Percentiles rank a stretch among this genome's conserved stretches.
Evolutionary conservation across 768 basidiomycete species (phyloP).

Genomic region (Pleurotus ostreatus): DNA sequence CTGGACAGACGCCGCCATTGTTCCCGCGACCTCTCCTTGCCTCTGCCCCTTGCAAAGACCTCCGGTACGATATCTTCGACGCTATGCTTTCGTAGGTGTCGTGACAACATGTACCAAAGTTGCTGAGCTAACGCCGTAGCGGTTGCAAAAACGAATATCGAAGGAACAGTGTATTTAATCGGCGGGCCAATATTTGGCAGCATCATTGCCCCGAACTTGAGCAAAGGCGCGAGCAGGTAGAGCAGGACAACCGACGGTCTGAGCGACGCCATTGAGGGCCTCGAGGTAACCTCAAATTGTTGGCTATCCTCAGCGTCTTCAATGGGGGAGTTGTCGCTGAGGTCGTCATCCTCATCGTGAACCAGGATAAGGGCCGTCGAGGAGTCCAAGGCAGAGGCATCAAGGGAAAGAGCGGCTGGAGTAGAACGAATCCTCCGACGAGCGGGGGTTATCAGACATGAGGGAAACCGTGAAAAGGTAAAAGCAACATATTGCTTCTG

Average conservation of each 20-base stretch:
- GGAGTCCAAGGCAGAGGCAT: constrained; percentile 29
- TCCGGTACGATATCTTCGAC: constrained; percentile 60
- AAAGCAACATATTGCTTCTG: too few relatives aligned
- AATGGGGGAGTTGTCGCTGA: constrained; percentile 31
- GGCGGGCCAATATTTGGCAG: constrained; percentile 46
- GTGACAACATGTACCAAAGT: constrained; percentile 74
- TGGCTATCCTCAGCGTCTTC: constrained; percentile 46
- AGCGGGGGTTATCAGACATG: constrained; percentile 7
- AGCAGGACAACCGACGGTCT: constrained; percentile 56
- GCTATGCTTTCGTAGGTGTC: constrained; percentile 60
- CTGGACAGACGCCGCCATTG: constrained; percentile 43
- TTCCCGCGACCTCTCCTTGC: constrained; percentile 43
- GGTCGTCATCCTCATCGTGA: constrained; percentile 38
- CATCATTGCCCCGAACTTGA: constrained; percentile 68
- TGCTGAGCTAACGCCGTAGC: constrained; percentile 61
- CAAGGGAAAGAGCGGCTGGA: constrained; percentile 13
- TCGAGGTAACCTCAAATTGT: constrained; percentile 34
- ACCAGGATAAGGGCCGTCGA: constrained; percentile 62
- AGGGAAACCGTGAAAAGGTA: neutral
- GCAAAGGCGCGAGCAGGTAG: constrained; percentile 64
- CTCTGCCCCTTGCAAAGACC: constrained; percentile 51
- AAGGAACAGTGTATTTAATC: constrained; percentile 45
- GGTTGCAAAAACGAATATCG: constrained; percentile 48
- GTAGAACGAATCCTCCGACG: constrained; percentile 12
- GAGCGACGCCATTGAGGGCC: constrained; percentile 47